These are phyloP conservation scores for Gaeumannomyces sp. DNA, from an alignment of 2,329 filamentous ascomycete genomes.

Conservation along the genomic window DNA sequence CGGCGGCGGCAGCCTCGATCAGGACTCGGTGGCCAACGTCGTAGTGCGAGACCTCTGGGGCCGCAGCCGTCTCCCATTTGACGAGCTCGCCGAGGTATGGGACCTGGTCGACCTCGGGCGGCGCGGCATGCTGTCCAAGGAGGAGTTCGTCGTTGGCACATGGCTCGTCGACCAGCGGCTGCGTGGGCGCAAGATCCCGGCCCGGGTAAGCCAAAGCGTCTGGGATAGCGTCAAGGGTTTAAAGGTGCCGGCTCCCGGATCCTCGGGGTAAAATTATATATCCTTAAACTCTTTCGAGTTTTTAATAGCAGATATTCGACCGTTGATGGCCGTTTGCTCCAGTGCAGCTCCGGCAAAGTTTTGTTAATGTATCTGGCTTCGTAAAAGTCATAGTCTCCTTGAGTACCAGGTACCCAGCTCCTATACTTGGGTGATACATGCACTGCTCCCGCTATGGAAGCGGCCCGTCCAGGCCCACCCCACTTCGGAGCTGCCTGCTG, in stretches of 20 bases:
- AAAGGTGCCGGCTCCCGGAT: constrained; percentile 24
- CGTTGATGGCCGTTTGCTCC: no score
- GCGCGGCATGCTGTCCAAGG: constrained; percentile 51
- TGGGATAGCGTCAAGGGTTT: constrained; percentile 62
- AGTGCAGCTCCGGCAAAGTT: no score
- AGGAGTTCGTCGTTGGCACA: constrained; percentile 76
- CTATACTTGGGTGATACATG: no score
- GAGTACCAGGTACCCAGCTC: no score
- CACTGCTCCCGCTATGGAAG: no score
- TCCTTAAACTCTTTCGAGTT: not conserved
- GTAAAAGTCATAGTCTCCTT: no score
- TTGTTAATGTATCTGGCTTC: no score
- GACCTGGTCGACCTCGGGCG: constrained; percentile 59
- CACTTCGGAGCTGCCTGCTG: not conserved
- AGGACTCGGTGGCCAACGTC: constrained; percentile 39
- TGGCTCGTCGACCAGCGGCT: constrained; percentile 78
- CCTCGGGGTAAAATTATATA: not conserved
- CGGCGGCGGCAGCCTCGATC: not conserved
- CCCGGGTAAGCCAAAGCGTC: constrained; percentile 64
- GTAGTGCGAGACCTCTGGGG: constrained; percentile 71
- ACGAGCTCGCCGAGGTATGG: constrained; percentile 72
- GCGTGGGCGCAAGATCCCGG: constrained; percentile 71
- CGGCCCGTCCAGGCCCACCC: no score
- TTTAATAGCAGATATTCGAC: not conserved
- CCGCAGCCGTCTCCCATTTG: constrained; percentile 58